phyloP scores from a whole-genome alignment of 2,329 filamentous ascomycete species.

The Botryotinia narcissicola region DNA sequence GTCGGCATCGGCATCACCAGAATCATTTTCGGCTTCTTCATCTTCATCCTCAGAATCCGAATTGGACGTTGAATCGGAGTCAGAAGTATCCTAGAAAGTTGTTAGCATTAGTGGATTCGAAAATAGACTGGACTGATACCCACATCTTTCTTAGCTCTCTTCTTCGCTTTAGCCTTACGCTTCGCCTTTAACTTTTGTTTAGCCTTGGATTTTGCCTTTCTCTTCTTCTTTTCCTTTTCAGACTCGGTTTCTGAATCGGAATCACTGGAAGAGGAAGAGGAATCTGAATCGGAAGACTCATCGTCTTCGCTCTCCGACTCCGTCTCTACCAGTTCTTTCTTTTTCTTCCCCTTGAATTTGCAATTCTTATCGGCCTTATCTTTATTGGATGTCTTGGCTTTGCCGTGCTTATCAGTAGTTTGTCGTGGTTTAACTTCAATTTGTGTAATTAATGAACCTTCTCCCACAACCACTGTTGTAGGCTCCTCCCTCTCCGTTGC shows the following conservation, averaged over 20 bases:
- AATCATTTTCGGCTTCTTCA: slow-evolving; percentile 18
- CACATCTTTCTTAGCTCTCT: slow-evolving; percentile 40
- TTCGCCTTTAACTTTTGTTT: slow-evolving; percentile 39
- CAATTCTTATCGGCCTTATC: slow-evolving; percentile 26
- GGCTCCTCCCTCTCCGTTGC: slow-evolving; percentile 30
- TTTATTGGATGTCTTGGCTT: slow-evolving; percentile 31
- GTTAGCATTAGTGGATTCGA: slow-evolving; percentile 22
- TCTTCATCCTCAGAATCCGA: slow-evolving; percentile 32
- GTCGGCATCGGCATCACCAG: slow-evolving; percentile 15
- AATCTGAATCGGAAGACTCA: slow-evolving; percentile 8
- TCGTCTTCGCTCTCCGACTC: slow-evolving; percentile 22
- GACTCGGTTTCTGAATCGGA: slow-evolving; percentile 36
- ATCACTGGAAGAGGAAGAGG: slow-evolving; percentile 23
- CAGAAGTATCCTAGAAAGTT: slow-evolving; percentile 30
- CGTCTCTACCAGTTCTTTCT: slow-evolving; percentile 16
- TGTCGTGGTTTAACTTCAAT: slow-evolving; percentile 32
- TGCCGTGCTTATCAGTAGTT: slow-evolving; percentile 25
- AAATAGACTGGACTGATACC: slow-evolving; percentile 11
- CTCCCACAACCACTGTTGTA: slow-evolving; percentile 24
- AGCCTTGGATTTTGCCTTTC: slow-evolving; percentile 41
- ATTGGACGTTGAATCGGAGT: slow-evolving; percentile 37
- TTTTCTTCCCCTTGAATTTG: slow-evolving; percentile 19
- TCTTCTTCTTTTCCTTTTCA: slow-evolving; percentile 39
- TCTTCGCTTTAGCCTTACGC: slow-evolving; percentile 43
- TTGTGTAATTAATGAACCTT: slow-evolving; percentile 27